Evolutionary conservation across 352 stramenopile genomes (phyloP).

Genomic region (Elongisporangium prolatum): DNA sequence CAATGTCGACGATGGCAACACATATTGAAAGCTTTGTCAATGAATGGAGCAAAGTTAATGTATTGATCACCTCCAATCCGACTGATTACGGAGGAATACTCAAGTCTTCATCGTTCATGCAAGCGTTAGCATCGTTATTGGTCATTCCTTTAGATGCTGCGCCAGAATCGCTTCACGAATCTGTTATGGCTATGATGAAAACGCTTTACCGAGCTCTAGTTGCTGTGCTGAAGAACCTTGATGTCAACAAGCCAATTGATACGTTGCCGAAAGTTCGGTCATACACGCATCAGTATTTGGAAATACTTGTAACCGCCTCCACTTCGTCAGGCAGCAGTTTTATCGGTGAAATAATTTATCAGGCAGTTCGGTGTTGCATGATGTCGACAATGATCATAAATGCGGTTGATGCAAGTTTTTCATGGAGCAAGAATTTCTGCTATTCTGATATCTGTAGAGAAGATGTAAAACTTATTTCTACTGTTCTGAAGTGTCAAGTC

Average conservation of each 20-base stretch:
- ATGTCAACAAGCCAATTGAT: neutral
- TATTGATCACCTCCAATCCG: neutral
- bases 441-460: conserved; percentile 43
- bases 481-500: conserved; percentile 31
- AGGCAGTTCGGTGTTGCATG: conserved; percentile 55
- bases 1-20: neutral
- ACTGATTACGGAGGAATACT: neutral
- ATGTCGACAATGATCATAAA: conserved; percentile 59
- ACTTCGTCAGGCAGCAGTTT: neutral
- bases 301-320: conserved; percentile 1
- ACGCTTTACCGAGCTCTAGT: conserved; percentile 16
- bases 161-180: neutral
- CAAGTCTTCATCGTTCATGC: neutral
- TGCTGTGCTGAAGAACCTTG: conserved; percentile 14
- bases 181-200: conserved; percentile 12
- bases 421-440: conserved; percentile 9
- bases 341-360: conserved; percentile 39
- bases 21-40: neutral
- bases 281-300: conserved; percentile 18
- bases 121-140: neutral
- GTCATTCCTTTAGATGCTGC: neutral
- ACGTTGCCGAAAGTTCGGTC: neutral
- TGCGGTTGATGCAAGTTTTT: conserved; percentile 12
- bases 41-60: neutral
- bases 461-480: conserved; percentile 39